A percentile compares a stretch with the other conserved stretches of the same genome.
phyloP scores from a whole-genome alignment of 208 protist species.

The Acanthamoeba lenticulata region DNA sequence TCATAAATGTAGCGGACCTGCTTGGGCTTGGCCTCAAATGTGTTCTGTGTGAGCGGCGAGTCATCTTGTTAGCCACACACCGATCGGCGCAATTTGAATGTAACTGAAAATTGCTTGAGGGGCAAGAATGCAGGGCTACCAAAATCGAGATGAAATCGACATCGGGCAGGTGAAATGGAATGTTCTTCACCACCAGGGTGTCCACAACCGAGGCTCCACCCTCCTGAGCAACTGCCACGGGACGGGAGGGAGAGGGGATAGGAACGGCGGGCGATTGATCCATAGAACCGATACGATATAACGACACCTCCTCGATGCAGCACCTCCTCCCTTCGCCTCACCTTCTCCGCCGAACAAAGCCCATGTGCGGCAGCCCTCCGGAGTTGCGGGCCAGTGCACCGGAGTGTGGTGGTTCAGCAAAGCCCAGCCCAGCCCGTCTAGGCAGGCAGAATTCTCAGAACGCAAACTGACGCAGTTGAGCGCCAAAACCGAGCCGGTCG shows the following conservation, averaged over 20 bases:
- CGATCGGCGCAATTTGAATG: neutral
- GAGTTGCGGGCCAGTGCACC: no score
- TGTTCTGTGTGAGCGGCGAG: neutral
- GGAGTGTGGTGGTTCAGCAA: no score
- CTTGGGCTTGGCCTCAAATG: conserved; percentile 2
- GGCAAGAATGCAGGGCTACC: neutral
- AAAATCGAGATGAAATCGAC: conserved; percentile 23
- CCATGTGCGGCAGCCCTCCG: no score
- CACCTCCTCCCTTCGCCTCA: no score
- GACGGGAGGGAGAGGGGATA: neutral
- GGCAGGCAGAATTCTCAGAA: no score
- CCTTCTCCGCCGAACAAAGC: no score
- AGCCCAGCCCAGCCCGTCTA: no score
- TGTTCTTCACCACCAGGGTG: conserved; percentile 43
- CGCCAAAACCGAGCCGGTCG: no score
- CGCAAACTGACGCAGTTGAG: no score
- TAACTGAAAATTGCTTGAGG: neutral
- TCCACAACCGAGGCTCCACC: neutral
- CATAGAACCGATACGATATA: no score
- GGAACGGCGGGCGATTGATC: neutral
- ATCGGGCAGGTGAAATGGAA: conserved; percentile 9
- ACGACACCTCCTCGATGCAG: no score
- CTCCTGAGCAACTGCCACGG: neutral
- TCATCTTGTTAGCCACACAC: neutral
- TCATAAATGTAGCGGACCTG: conserved; percentile 34